Conservation (phyloP, 2,329 filamentous ascomycete genomes). For the Apiospora phragmitis region DNA sequence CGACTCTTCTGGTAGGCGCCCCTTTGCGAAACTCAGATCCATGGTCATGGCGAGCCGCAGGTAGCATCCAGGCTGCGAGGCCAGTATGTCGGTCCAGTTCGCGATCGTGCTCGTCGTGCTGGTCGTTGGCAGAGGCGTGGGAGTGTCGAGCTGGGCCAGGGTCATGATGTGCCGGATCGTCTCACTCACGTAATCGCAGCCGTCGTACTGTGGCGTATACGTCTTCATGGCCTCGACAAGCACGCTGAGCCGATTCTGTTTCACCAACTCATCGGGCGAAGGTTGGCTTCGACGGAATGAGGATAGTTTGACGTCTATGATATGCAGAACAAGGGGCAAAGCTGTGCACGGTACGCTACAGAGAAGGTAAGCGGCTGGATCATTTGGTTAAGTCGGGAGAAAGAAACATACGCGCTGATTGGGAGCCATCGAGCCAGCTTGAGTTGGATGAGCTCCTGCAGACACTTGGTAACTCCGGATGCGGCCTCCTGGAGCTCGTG, state of each 20-base stretch:
- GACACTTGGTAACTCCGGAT: conserved; percentile 43
- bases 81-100: conserved; percentile 44
- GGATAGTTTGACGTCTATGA: conserved; percentile 39
- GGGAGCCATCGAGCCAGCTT: conserved; percentile 46
- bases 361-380: not conserved
- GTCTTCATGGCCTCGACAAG: conserved; percentile 47
- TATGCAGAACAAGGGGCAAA: conserved; percentile 37
- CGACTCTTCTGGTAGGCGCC: conserved; percentile 39
- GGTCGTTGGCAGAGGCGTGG: conserved; percentile 18
- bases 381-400: not conserved
- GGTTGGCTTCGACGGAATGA: conserved; percentile 24
- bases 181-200: conserved; percentile 45
- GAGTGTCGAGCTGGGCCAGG: conserved; percentile 38
- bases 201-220: conserved; percentile 47
- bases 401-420: conserved; percentile 43
- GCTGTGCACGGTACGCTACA: conserved; percentile 36
- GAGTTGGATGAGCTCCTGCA: conserved; percentile 48
- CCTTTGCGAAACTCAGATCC: conserved; percentile 44
- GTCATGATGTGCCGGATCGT: conserved; percentile 44
- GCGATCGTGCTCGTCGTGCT: conserved; percentile 31
- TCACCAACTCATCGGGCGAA: conserved; percentile 31
- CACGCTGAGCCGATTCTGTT: conserved; percentile 45
- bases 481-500: conserved; percentile 46
- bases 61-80: conserved; percentile 40
- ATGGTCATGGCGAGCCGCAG: conserved; percentile 44